A percentile compares a stretch with the other conserved stretches of the same genome.
Conservation (phyloP, 139 green algal species). For the Chlorella sp. region DNA sequence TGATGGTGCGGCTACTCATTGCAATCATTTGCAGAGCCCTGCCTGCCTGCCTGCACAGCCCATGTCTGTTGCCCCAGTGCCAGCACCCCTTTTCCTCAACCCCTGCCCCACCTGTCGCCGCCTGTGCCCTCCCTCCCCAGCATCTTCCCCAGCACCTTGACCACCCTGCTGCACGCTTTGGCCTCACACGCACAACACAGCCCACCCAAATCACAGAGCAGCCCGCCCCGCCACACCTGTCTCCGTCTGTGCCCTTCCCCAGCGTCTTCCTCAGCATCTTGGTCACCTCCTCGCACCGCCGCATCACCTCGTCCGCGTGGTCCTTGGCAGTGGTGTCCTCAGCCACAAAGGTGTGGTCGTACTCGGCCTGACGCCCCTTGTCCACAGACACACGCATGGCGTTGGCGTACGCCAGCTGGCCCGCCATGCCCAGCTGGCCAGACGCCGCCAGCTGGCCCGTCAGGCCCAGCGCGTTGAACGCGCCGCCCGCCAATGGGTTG, state of each 20-base stretch:
- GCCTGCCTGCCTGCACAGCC: too few species aligned
- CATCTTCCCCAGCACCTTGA: slow-evolving; percentile 32
- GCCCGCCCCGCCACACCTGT: not conserved
- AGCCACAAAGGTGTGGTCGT: slow-evolving; percentile 43
- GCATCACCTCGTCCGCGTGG: slow-evolving; percentile 53
- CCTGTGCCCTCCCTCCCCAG: slow-evolving; percentile 43
- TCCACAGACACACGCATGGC: slow-evolving; percentile 50
- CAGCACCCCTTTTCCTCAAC: not conserved
- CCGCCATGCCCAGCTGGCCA: too few species aligned
- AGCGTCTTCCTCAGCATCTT: slow-evolving; percentile 41
- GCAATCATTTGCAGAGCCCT: too few species aligned
- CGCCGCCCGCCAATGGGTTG: too few species aligned
- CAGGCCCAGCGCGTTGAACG: too few species aligned
- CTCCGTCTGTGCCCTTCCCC: slow-evolving; percentile 27
- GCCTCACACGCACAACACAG: not conserved
- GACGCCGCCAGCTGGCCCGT: too few species aligned
- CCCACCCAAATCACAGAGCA: not conserved
- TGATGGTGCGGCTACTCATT: not conserved
- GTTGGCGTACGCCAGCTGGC: not conserved
- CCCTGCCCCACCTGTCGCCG: not conserved
- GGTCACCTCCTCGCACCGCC: slow-evolving; percentile 60
- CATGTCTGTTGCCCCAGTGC: too few species aligned
- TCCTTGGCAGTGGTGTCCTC: slow-evolving; percentile 48
- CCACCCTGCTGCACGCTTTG: slow-evolving; percentile 62
- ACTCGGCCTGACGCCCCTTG: slow-evolving; percentile 27